phyloP scores from a whole-genome alignment of 1,284 basidiomycete species.

The Apiotrichum gracile region DNA sequence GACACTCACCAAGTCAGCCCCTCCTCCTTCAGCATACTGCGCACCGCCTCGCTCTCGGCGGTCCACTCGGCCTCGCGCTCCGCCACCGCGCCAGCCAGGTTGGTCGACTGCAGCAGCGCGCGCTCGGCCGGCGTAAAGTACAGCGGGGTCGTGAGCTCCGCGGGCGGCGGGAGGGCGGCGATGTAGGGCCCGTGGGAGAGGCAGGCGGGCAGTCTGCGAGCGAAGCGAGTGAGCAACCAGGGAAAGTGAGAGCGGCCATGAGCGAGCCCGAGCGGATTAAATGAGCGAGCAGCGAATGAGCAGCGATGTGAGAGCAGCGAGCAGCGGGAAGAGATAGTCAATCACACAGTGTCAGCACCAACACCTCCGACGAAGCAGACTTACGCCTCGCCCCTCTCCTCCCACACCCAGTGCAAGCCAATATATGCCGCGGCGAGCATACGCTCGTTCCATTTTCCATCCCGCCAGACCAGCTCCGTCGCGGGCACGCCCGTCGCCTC shows the following conservation, averaged over 20 bases:
- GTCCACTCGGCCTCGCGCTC: constrained; percentile 60
- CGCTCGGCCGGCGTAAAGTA: constrained; percentile 63
- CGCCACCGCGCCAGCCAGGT: constrained; percentile 64
- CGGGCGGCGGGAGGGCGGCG: constrained; percentile 56
- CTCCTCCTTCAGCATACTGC: constrained; percentile 50
- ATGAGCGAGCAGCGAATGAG: too few relatives aligned
- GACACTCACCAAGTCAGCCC: constrained; percentile 65
- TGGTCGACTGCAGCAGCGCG: constrained; percentile 64
- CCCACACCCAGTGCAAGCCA: constrained; percentile 61
- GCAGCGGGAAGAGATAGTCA: too few relatives aligned
- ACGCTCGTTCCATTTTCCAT: constrained; percentile 57
- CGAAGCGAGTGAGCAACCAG: too few relatives aligned
- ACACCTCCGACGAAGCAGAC: neutral
- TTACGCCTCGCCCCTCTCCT: constrained; percentile 13
- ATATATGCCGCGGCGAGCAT: constrained; percentile 69
- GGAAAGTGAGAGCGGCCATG: too few relatives aligned
- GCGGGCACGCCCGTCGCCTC: constrained; percentile 21
- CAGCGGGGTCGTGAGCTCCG: constrained; percentile 64
- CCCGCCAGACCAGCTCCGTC: constrained; percentile 20
- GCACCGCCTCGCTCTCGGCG: constrained; percentile 54
- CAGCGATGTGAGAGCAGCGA: too few relatives aligned
- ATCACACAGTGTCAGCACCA: too few relatives aligned
- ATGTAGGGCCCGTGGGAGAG: constrained; percentile 58
- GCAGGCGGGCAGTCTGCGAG: constrained; percentile 18
- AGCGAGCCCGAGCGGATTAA: too few relatives aligned